Base-by-base conservation (phyloP, 495 filamentous ascomycete species). In the Penicillium longicatenatum region DNA sequence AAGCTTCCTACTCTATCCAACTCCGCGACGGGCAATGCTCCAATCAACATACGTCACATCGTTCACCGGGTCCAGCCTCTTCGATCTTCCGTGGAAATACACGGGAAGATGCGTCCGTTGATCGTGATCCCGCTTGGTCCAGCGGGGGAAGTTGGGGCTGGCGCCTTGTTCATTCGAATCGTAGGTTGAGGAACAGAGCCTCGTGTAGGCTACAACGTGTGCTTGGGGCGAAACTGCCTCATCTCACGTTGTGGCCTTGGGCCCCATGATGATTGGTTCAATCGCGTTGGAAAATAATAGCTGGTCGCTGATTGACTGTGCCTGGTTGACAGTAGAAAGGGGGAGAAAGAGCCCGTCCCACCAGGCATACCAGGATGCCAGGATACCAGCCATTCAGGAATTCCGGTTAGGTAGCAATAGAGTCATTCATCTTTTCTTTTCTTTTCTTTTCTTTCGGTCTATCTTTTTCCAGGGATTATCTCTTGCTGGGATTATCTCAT, bases 191-290 rank as follows among this genome's bases (percentile, higher is more conserved):
- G 17, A 29, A 24, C n/a, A 54, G 51, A 44, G 37, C 37, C 22
- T 48, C 45, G 45, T 12, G 14, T 8, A 29, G 12, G 10, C 16
- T 17, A 24, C 10, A 35, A 14, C 31, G 9, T 4, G 26, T 26
- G 4, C 35, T 30, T 41, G 42, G 53, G 53, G 53, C 53, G 43
- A 48, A 48, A 55, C 41, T 20, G 30, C 48, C 19, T 58, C 46
- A 58, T 52, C 22, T 52, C 31, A n/a, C 45, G 22, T n/a, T 53
- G 39, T 35, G 37, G 41, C 51, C 31, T 53, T 53, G 51, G 26
- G 37, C 48, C 31, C 31, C 17, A 45, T 21, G 42, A 4, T 22
- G 42, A 45, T 45, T 45, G 42, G 42, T 22, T 45, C 42, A 5
- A 45, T 45, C 2, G 41, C 22, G 17, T 45, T 45, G 42, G 42